Base-by-base conservation (phyloP, 805 yeast genomes). In the Cyberlindnera subsufficiens region DNA sequence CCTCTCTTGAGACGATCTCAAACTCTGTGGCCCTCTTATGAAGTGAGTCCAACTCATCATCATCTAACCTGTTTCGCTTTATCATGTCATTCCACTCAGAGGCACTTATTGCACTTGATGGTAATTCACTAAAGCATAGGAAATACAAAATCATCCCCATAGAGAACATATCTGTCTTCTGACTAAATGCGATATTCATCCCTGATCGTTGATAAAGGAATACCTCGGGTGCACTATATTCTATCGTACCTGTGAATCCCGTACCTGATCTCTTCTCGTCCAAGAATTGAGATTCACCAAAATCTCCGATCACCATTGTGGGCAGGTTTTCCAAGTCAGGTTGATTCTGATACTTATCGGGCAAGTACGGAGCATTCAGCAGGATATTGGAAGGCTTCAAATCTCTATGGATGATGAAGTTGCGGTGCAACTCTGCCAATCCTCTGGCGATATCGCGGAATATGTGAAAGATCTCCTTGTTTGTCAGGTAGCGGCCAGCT, bases 311-410 rank as follows among this genome's bases (percentile, higher is more conserved):
- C 13, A 87, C 68, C 2, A 86, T 76, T n/a, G 71, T 74, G 0
- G 96, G 96, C 11, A 82, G 66, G 20, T 47, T 46, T 8, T 43
- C 45, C 4, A 47, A 33, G 14, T 52, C 44, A 1, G 44, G 46
- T 3, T 42, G 44, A 4, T 37, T 33, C 29, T 43, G 37, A 9
- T 51, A 50, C 20, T 45, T 46, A 10, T 48, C 42, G 10, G 20
- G 34, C 25, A 30, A 38, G 19, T 58, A 64, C 20, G 52, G 47
- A 4, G 54, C 50, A 2, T 67, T 43, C 38, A 89, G 63, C 22
- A 89, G 66, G 63, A 96, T 87, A 54, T 89, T 89, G 1, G 95
- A 85, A 0, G 96, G 96, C 54, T 89, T 89, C 47, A 89, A 67
- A 60, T 89, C 96, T 27, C 96, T 70, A 56, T 89, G 96, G n/a